These are phyloP conservation scores for Penicillium glabrum DNA, from an alignment of 2,329 filamentous ascomycete genomes.

Conservation along the genomic window DNA sequence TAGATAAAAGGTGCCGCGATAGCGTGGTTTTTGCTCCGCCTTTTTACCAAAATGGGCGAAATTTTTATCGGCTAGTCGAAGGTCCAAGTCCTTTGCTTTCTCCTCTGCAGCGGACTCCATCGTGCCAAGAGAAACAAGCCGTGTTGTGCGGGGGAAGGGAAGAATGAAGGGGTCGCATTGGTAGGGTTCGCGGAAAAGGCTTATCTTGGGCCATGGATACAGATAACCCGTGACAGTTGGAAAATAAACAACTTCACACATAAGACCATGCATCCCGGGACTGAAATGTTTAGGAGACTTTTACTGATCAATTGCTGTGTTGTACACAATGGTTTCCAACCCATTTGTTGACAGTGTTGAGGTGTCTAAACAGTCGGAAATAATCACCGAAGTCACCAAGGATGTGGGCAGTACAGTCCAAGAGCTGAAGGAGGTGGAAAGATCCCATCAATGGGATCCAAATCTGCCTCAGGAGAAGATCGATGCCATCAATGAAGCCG, in stretches of 20 bases:
- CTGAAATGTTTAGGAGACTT: not conserved
- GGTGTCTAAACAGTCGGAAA: not conserved
- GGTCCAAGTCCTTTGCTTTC: not conserved
- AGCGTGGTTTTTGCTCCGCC: slow-evolving; percentile 12
- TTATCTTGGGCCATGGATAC: not conserved
- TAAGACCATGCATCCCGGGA: not conserved
- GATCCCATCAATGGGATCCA: slow-evolving; percentile 53
- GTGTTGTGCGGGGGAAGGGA: not conserved
- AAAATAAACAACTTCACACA: not conserved
- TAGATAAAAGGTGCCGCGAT: not conserved
- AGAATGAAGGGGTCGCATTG: slow-evolving; percentile 2
- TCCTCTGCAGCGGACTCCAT: not conserved
- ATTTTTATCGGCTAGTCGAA: slow-evolving; percentile 6
- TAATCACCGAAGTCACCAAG: not conserved
- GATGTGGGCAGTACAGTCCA: not conserved
- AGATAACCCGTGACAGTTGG: not conserved
- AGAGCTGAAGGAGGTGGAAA: slow-evolving; percentile 8
- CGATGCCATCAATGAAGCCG: slow-evolving; percentile 57
- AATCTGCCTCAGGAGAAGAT: slow-evolving; percentile 61
- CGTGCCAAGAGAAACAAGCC: not conserved
- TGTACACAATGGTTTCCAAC: not conserved
- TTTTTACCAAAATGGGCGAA: slow-evolving; percentile 14
- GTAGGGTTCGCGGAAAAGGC: not conserved
- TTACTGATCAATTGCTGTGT: not conserved
- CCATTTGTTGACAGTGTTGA: not conserved